These are phyloP conservation scores for Cotoneaster glaucophyllus DNA, from an alignment of 306 rosid species.

Conservation along the genomic window DNA sequence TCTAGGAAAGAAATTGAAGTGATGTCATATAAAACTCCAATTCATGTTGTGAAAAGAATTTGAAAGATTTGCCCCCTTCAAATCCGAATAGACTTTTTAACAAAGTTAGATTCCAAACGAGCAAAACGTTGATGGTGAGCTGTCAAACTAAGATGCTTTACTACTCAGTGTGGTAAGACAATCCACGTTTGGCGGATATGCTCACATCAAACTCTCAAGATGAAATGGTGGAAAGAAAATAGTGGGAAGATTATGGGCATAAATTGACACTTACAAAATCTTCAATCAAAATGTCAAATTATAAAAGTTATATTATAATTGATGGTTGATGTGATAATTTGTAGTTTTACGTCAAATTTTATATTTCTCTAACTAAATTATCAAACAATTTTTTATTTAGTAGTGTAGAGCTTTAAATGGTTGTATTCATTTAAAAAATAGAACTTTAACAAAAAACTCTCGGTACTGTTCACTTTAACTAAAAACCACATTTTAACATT, in stretches of 20 bases:
- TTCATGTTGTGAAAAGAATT: neutral
- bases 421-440: no score
- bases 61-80: neutral
- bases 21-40: neutral
- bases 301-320: no score
- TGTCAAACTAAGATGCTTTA: neutral
- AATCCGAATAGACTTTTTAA: neutral
- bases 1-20: neutral
- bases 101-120: neutral
- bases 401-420: no score
- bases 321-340: accelerated
- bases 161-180: neutral
- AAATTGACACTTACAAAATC: neutral
- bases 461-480: no score
- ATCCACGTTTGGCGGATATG: constrained; percentile 8
- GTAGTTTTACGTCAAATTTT: no score
- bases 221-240: neutral
- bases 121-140: constrained; percentile 3
- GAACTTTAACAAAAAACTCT: no score
- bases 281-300: no score
- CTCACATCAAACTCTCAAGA: neutral
- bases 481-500: no score
- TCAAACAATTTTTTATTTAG: no score
- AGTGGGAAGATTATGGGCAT: neutral
- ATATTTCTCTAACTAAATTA: no score